Conservation (phyloP, 176 grass and related monocot genomes). For the Musa itinerans region DNA sequence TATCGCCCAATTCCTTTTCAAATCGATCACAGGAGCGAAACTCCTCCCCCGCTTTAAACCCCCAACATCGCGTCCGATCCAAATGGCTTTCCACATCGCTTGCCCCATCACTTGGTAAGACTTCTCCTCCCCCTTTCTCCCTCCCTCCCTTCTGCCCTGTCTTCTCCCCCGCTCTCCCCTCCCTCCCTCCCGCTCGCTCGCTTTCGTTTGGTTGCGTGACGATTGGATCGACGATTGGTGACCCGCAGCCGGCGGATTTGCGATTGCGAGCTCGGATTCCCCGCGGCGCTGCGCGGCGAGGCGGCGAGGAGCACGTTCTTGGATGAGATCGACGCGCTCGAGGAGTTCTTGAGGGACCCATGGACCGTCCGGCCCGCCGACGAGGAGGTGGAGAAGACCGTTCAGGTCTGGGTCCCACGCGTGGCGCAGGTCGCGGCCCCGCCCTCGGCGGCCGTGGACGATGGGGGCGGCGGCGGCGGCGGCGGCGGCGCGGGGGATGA, state of each 20-base stretch:
- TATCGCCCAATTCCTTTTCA: background rate
- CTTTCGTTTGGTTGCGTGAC: background rate
- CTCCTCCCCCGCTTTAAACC: constrained; percentile 3
- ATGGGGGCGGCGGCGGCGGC: constrained; percentile 2
- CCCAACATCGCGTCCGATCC: background rate
- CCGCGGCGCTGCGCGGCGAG: constrained; percentile 3
- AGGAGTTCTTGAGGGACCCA: constrained; percentile 62
- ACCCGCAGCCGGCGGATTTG: constrained; percentile 56
- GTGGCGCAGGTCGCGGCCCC: constrained; percentile 18
- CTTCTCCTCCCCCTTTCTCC: background rate
- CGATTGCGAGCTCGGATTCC: constrained; percentile 75
- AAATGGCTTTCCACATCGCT: constrained; percentile 82
- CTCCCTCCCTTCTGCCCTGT: background rate
- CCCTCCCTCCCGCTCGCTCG: background rate
- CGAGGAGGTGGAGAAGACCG: constrained; percentile 8
- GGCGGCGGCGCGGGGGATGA: constrained; percentile 31
- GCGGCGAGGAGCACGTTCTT: constrained; percentile 7
- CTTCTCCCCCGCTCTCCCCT: background rate
- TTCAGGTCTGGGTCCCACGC: constrained; percentile 65
- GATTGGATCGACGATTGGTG: background rate
- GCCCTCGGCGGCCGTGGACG: background rate
- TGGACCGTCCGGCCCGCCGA: constrained; percentile 36
- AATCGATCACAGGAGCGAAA: constrained; percentile 17
- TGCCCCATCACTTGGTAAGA: constrained; percentile 68
- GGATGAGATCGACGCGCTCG: constrained; percentile 31